A percentile compares a stretch with the other conserved stretches of the same genome.
Evolutionary conservation across 2,329 filamentous ascomycete genomes (phyloP).

Genomic region (Sporothrix humicola): DNA sequence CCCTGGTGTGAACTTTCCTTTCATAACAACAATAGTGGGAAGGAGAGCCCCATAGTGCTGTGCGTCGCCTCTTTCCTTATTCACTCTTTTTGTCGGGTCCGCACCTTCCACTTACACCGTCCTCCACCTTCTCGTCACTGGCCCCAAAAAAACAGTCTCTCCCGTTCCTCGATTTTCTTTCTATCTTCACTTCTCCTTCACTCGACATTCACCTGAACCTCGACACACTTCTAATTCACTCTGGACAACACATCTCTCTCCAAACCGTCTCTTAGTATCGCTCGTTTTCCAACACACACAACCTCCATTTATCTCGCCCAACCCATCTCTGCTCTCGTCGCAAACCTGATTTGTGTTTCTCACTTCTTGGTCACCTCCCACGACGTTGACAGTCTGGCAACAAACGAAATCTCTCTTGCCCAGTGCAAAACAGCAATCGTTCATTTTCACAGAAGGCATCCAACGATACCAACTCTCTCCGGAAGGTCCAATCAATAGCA

Average conservation of each 20-base stretch:
- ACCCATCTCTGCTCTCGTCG: neutral
- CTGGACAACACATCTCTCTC: neutral
- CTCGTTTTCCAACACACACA: neutral
- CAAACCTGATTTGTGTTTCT: neutral
- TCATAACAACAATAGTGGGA: constrained; percentile 3
- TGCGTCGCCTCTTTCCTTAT: constrained; percentile 17
- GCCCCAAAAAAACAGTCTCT: constrained; percentile 13
- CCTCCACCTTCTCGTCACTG: constrained; percentile 21
- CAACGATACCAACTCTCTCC: neutral
- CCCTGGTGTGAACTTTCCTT: constrained; percentile 8
- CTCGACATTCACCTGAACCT: no score
- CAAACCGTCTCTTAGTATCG: neutral
- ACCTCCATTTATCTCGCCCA: neutral
- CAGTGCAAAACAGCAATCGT: neutral
- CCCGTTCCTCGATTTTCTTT: constrained; percentile 23
- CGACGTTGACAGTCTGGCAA: neutral
- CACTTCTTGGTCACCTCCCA: neutral
- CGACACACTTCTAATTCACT: neutral
- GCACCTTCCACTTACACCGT: constrained; percentile 32
- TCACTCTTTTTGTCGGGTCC: constrained; percentile 19
- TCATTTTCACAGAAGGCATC: neutral
- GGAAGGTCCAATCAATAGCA: no score
- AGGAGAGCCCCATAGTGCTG: constrained; percentile 1
- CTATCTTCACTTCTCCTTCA: constrained; percentile 9
- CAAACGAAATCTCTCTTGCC: neutral